Base-by-base conservation (phyloP, 2,329 filamentous ascomycete genomes). In the Aspergillus unguis region DNA sequence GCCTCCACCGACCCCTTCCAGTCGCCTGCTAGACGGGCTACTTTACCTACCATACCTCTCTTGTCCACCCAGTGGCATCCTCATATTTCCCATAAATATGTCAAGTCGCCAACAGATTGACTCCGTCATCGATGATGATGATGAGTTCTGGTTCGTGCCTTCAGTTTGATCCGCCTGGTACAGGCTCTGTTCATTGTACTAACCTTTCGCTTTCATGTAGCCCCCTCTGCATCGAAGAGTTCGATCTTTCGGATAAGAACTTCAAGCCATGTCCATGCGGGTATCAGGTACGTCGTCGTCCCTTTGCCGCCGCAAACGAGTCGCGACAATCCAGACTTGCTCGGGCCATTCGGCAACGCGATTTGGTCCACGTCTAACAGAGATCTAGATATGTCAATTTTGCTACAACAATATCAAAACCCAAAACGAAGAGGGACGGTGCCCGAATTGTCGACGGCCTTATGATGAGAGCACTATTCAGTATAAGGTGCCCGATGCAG, bases 331-430 rank as follows among this genome's bases (percentile, higher is more conserved):
- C 51, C 45, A 17, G 17, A 17, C 17, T 17, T 17, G 17, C 17
- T 17, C 17, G 23, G 28, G 28, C 28, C 10, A 4, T n/a, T 23
- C 28, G 4, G n/a, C 11, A 32, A 28, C 9, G 37, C 2, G 6
- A 5, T 32, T 23, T 7, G n/a, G 28, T 17, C 44, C 25, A 49
- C 27, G 5, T 44, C 46, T 58, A 44, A 58, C 53, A 23, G 37
- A 23, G 17, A 27, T 32, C 33, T 65, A 96, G 92, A 92, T 99
- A 71, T 99, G 94, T 75, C 95, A 99, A 79, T 99, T 99, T 75
- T 99, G 94, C 77, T 99, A 92, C 79, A 96, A 99, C 76, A 99
- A 97, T 71, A 95, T 99, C 71, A 95, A 95, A 76, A 95, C 88
- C 64, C 96, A 96, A 65, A 91, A 96, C 56, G 75, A 77, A 82